Conservation (phyloP, 345 rosid species). For the Eutrema yunnanense region DNA sequence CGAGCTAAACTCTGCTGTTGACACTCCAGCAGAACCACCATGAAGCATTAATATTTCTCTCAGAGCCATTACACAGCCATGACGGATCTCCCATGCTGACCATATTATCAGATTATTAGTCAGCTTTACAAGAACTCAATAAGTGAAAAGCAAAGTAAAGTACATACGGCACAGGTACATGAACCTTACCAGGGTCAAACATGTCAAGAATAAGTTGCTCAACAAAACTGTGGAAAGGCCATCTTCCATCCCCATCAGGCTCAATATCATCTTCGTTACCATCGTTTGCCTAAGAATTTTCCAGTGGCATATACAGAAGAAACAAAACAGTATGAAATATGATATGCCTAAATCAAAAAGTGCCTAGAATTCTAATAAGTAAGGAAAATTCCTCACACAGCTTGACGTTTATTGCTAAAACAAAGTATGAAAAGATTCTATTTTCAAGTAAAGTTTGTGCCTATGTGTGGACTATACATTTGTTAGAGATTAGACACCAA, state of each 20-base stretch:
- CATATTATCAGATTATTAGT: conserved; percentile 19
- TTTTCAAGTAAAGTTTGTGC: neutral
- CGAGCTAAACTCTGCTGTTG: conserved; percentile 52
- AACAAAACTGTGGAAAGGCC: conserved; percentile 90
- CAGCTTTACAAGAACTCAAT: conserved; percentile 8
- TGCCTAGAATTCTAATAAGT: neutral
- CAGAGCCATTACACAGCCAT: conserved; percentile 95
- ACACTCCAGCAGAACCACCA: conserved; percentile 93
- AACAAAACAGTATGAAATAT: neutral
- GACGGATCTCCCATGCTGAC: conserved; percentile 98
- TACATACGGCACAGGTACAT: conserved; percentile 1
- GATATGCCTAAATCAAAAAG: conserved; percentile 5
- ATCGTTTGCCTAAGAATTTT: conserved; percentile 46
- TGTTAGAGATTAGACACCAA: neutral
- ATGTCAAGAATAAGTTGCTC: conserved; percentile 94
- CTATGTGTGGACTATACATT: neutral
- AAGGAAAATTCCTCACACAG: conserved; percentile 6
- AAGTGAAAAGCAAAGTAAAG: conserved; percentile 3
- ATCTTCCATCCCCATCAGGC: conserved; percentile 67
- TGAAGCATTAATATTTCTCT: conserved; percentile 94
- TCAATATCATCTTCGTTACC: conserved; percentile 72
- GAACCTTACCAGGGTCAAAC: conserved; percentile 90
- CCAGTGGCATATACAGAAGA: conserved; percentile 7
- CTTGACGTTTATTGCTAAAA: conserved; percentile 1
- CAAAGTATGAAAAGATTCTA: conserved; percentile 1